phyloP scores from a whole-genome alignment of 306 rosid genomes.

The Hippophae tibetana region DNA sequence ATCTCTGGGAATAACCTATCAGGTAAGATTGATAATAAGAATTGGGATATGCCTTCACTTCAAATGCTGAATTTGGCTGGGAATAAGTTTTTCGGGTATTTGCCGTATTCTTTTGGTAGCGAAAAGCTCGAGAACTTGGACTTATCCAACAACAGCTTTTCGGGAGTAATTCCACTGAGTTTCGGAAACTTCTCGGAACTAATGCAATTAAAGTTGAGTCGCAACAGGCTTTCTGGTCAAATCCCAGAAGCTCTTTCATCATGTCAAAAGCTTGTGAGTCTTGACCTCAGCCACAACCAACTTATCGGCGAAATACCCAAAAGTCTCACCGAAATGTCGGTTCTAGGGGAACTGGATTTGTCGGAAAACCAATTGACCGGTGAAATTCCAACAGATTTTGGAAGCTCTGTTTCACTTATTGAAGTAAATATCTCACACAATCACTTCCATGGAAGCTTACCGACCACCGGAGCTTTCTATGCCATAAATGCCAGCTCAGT shows the following conservation, averaged over 20 bases:
- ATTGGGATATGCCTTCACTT: constrained; percentile 63
- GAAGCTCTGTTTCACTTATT: constrained; percentile 49
- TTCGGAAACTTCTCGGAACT: constrained; percentile 34
- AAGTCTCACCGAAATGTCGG: constrained; percentile 48
- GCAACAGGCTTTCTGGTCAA: constrained; percentile 48
- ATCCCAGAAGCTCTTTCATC: constrained; percentile 47
- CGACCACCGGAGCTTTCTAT: constrained; percentile 59
- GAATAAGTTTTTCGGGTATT: constrained; percentile 48
- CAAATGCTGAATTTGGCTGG: constrained; percentile 69
- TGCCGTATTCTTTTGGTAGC: constrained; percentile 53
- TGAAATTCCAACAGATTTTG: constrained; percentile 60
- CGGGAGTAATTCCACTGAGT: constrained; percentile 36
- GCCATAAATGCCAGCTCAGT: constrained; percentile 66
- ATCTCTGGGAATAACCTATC: constrained; percentile 56
- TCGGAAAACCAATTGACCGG: constrained; percentile 69
- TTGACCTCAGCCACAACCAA: constrained; percentile 57
- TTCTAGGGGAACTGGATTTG: constrained; percentile 68
- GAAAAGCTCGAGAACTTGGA: constrained; percentile 51
- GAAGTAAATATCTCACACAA: constrained; percentile 75
- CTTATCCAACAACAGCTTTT: constrained; percentile 47
- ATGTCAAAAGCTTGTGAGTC: constrained; percentile 55
- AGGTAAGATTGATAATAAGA: constrained; percentile 43
- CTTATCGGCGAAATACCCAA: constrained; percentile 49
- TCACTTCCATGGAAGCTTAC: constrained; percentile 57
- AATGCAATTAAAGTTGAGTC: constrained; percentile 47